Evolutionary conservation across 2,329 filamentous ascomycete genomes (phyloP).

Genomic region (Penicillium sp.): DNA sequence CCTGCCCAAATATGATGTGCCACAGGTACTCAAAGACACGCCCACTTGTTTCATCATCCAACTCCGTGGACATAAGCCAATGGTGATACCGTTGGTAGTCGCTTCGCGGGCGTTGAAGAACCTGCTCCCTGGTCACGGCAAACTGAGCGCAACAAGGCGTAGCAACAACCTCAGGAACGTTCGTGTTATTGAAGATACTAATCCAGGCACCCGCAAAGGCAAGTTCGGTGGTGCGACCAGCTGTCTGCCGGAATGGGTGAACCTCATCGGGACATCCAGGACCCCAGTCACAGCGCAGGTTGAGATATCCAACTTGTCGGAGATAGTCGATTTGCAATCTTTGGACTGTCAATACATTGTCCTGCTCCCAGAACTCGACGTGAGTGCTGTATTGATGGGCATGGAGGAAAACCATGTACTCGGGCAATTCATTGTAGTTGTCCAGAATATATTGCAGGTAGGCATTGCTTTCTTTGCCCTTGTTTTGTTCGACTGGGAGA

Average conservation of each 20-base stretch:
- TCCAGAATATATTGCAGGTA: slow-evolving; percentile 50
- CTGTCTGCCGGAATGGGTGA: slow-evolving; percentile 27
- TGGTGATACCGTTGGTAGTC: slow-evolving; percentile 57
- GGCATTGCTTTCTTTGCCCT: slow-evolving; percentile 45
- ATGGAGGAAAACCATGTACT: slow-evolving; percentile 57
- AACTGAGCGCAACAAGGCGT: slow-evolving; percentile 66
- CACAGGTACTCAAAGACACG: slow-evolving; percentile 64
- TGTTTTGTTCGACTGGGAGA: slow-evolving; percentile 33
- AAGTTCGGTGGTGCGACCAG: slow-evolving; percentile 23
- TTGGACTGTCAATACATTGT: slow-evolving; percentile 51
- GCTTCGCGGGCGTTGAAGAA: slow-evolving; percentile 48
- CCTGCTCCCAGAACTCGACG: slow-evolving; percentile 55
- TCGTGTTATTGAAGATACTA: slow-evolving; percentile 31
- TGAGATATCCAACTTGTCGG: slow-evolving; percentile 55
- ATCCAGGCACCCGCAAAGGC: slow-evolving; percentile 32
- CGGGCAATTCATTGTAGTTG: slow-evolving; percentile 48
- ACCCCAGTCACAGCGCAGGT: slow-evolving; percentile 53
- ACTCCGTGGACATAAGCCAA: slow-evolving; percentile 57
- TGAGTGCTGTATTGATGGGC: slow-evolving; percentile 53
- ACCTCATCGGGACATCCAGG: slow-evolving; percentile 39
- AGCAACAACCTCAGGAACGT: slow-evolving; percentile 52
- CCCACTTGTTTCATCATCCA: slow-evolving; percentile 57
- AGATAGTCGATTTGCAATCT: slow-evolving; percentile 52
- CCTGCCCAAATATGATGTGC: slow-evolving; percentile 56
- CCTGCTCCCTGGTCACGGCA: slow-evolving; percentile 55